Percentiles rank a stretch among this genome's conserved stretches.
These are phyloP conservation scores for Astrephomene gubernaculifera DNA, from an alignment of 139 green algal species.

Conservation along the genomic window DNA sequence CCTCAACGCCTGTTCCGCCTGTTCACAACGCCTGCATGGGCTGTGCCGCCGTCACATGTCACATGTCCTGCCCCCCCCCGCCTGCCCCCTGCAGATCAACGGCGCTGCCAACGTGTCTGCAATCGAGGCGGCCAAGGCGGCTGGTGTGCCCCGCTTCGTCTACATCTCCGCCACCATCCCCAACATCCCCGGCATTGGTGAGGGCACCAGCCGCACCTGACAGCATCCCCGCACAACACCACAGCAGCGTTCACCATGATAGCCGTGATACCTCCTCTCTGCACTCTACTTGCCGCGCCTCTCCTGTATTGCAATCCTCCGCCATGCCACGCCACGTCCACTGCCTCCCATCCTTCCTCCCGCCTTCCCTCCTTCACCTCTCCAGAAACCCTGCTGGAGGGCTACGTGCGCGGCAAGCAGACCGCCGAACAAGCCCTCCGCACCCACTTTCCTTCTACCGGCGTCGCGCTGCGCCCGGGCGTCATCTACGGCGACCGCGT, in stretches of 20 bases:
- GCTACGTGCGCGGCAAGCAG: conserved; percentile 88
- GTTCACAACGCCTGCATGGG: no score
- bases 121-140: conserved; percentile 77
- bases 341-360: neutral
- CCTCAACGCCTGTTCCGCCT: no score
- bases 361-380: no score
- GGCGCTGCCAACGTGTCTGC: conserved; percentile 83
- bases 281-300: no score
- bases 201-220: no score
- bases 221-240: no score
- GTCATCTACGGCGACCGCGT: conserved; percentile 86
- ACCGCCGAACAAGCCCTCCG: conserved; percentile 78
- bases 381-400: conserved; percentile 56
- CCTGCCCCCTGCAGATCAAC: conserved; percentile 67
- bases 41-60: no score
- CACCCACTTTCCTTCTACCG: conserved; percentile 67
- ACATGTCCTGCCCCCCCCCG: no score
- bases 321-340: no score
- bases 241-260: no score
- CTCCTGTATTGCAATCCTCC: no score
- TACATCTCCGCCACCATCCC: conserved; percentile 91
- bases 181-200: conserved; percentile 70
- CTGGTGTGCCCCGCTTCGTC: conserved; percentile 80
- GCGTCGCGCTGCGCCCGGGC: conserved; percentile 80
- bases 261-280: no score